Evolutionary conservation across 2,329 filamentous ascomycete species (phyloP).

Genomic region (Arthrobotrys sinensis): DNA sequence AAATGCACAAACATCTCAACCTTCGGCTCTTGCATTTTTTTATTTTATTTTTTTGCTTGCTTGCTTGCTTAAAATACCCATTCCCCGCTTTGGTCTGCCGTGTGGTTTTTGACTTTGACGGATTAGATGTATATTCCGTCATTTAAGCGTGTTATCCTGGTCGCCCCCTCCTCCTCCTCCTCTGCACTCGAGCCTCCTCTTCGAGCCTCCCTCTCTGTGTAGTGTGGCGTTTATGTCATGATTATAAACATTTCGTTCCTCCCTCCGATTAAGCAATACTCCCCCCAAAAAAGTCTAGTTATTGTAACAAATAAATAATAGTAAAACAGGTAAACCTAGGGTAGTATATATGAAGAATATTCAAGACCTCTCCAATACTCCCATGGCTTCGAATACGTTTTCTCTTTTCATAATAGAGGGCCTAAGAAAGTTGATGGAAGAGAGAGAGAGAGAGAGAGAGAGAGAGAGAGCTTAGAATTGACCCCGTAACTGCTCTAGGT

Average conservation of each 20-base stretch:
- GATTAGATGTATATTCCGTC: slow-evolving; percentile 19
- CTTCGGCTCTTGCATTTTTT: not conserved
- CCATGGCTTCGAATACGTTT: no score
- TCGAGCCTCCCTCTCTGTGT: slow-evolving; percentile 2
- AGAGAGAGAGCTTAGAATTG: slow-evolving; percentile 50
- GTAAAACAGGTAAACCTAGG: no score
- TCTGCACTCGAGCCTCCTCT: no score
- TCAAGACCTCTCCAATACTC: no score
- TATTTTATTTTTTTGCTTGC: no score
- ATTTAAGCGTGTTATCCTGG: slow-evolving; percentile 12
- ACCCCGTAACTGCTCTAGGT: slow-evolving; percentile 78
- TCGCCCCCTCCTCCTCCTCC: not conserved
- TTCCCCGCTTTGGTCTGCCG: not conserved
- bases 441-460: no score
- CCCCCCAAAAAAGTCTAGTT: not conserved
- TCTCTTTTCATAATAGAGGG: no score
- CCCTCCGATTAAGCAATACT: no score
- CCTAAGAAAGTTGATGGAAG: no score
- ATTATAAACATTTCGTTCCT: slow-evolving; percentile 12
- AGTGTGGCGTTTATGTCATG: slow-evolving; percentile 32
- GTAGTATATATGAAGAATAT: no score
- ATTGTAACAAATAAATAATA: no score
- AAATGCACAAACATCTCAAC: not conserved
- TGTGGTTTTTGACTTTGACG: slow-evolving; percentile 2
- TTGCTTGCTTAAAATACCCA: slow-evolving; percentile 3